These are phyloP conservation scores for Fusarium nodosum DNA, from an alignment of 2,329 filamentous ascomycete genomes.

Conservation along the genomic window DNA sequence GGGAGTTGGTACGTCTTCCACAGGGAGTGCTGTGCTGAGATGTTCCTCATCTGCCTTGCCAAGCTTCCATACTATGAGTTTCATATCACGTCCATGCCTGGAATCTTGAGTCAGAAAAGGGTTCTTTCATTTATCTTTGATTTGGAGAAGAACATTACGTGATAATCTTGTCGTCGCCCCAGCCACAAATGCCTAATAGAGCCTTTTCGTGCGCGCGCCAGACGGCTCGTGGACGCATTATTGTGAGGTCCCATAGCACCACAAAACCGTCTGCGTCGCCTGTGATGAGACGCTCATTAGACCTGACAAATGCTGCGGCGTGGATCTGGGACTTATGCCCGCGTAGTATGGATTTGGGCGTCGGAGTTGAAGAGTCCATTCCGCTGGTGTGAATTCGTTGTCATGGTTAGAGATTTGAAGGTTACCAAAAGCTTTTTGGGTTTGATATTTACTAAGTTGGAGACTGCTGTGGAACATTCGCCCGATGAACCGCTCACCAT, in stretches of 20 bases:
- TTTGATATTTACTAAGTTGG: constrained; percentile 1
- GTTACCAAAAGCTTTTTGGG: neutral
- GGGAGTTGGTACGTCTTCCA: constrained; percentile 68
- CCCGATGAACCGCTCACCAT: neutral
- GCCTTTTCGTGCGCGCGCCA: constrained; percentile 88
- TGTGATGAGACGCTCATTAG: constrained; percentile 82
- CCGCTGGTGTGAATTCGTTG: constrained; percentile 11
- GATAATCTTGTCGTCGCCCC: constrained; percentile 80
- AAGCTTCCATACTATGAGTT: constrained; percentile 87
- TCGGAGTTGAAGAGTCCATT: constrained; percentile 52
- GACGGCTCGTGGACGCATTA: constrained; percentile 83
- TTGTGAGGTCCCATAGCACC: constrained; percentile 85
- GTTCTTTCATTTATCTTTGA: neutral
- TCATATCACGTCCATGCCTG: constrained; percentile 92
- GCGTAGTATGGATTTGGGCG: constrained; percentile 77
- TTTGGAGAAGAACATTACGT: constrained; percentile 71
- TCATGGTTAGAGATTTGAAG: constrained; percentile 15
- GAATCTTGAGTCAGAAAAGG: neutral
- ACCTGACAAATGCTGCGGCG: constrained; percentile 76
- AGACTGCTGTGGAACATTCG: constrained; percentile 24
- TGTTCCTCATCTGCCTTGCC: constrained; percentile 69
- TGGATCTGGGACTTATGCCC: constrained; percentile 88
- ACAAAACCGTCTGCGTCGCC: constrained; percentile 93
- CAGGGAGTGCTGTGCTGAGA: constrained; percentile 77
- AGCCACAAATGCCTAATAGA: constrained; percentile 80